Evolutionary conservation across 2,329 filamentous ascomycete genomes (phyloP).

Genomic region (Hypoxylon sp.): DNA sequence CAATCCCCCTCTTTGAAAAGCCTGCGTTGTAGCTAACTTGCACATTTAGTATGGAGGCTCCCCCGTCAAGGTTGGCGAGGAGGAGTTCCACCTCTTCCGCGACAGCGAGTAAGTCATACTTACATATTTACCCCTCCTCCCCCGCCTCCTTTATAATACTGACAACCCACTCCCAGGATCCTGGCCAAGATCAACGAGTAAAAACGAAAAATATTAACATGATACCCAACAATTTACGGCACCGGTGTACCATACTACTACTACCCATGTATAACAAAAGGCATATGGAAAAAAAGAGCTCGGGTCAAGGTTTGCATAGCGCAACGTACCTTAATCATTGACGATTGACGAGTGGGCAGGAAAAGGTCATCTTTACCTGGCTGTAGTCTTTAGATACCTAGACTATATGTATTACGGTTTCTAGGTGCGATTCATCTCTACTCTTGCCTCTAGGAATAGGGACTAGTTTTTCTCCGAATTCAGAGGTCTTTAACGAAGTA

Average conservation of each 20-base stretch:
- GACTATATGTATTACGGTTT: slow-evolving; percentile 20
- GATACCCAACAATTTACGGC: slow-evolving; percentile 42
- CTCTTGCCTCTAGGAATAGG: slow-evolving; percentile 33
- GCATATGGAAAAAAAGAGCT: slow-evolving; percentile 37
- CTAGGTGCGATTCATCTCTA: slow-evolving; percentile 37
- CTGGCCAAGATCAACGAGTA: slow-evolving; percentile 99
- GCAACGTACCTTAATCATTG: slow-evolving; percentile 29
- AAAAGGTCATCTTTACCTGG: slow-evolving; percentile 33
- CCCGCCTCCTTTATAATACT: slow-evolving; percentile 72
- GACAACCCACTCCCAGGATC: slow-evolving; percentile 67
- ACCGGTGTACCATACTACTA: slow-evolving; percentile 43
- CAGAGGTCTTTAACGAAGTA: too few species aligned
- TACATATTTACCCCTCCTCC: slow-evolving; percentile 1
- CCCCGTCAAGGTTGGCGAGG: slow-evolving; percentile 95
- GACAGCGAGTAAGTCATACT: slow-evolving; percentile 87
- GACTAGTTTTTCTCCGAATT: too few species aligned
- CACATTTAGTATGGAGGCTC: slow-evolving; percentile 82
- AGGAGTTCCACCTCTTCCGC: slow-evolving; percentile 95
- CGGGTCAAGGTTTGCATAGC: slow-evolving; percentile 39
- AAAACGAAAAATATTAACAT: slow-evolving; percentile 54
- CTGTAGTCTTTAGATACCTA: slow-evolving; percentile 22
- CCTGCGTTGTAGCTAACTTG: slow-evolving; percentile 18
- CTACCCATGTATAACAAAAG: slow-evolving; percentile 39
- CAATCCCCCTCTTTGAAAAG: background rate
- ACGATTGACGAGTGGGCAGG: slow-evolving; percentile 17